Conservation (phyloP, 2,329 filamentous ascomycete species). For the Phyllachora maydis region DNA sequence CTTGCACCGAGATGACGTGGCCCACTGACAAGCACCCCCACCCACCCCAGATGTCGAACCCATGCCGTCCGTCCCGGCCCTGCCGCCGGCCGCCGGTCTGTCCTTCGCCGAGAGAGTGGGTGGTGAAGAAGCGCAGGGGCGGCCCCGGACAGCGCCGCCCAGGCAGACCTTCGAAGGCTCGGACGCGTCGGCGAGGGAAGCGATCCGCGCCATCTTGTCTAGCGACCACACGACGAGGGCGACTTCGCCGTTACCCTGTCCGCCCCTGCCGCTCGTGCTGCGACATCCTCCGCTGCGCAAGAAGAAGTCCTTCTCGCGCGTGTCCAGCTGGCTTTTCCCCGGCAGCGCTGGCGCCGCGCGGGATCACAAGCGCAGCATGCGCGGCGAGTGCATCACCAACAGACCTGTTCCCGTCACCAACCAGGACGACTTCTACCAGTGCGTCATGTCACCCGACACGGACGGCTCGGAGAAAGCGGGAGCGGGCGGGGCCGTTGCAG, state of each 20-base stretch:
- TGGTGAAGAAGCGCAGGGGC: too few relatives aligned
- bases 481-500: too few relatives aligned
- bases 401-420: constrained; percentile 26
- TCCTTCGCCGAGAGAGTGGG: constrained; percentile 36
- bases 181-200: too few relatives aligned
- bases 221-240: too few relatives aligned
- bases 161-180: too few relatives aligned
- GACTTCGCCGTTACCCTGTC: too few relatives aligned
- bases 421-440: constrained; percentile 37
- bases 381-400: constrained; percentile 32
- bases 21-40: too few relatives aligned
- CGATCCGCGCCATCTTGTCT: too few relatives aligned
- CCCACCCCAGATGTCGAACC: constrained; percentile 23
- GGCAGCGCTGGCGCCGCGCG: too few relatives aligned
- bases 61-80: constrained; percentile 33
- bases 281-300: constrained; percentile 40
- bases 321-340: constrained; percentile 38
- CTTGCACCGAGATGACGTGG: constrained; percentile 2
- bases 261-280: constrained; percentile 35
- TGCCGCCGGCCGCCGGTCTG: constrained; percentile 32
- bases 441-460: constrained; percentile 23
- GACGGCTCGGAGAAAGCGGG: too few relatives aligned
- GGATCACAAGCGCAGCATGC: constrained; percentile 16
- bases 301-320: constrained; percentile 44
- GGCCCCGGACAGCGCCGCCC: constrained; percentile 14